A percentile compares a stretch with the other conserved stretches of the same genome.
Evolutionary conservation across 2,329 filamentous ascomycete genomes (phyloP).

Genomic region (Leptographium procerum): DNA sequence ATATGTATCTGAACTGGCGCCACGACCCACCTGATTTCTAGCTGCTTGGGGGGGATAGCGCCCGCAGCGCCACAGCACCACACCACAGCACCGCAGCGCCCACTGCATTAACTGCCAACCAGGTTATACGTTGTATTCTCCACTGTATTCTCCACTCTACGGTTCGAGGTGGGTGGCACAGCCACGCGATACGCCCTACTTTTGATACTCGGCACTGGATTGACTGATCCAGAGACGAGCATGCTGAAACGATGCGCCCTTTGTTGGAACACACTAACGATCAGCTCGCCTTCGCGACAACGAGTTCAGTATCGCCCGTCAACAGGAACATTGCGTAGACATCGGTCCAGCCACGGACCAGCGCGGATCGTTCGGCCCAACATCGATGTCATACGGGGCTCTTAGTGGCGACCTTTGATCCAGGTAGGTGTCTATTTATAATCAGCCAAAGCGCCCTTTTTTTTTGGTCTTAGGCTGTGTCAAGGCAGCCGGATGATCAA

Average conservation of each 20-base stretch:
- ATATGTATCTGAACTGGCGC: too few relatives aligned
- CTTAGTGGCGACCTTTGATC: neutral
- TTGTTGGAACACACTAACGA: neutral
- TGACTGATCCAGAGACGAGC: neutral
- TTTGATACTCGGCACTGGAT: neutral
- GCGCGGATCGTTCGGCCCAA: neutral
- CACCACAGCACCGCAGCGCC: neutral
- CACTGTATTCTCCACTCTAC: neutral
- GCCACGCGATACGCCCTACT: neutral
- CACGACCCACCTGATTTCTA: neutral
- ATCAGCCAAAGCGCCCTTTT: neutral
- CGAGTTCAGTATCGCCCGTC: neutral
- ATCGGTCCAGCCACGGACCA: neutral
- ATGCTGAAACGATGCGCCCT: neutral
- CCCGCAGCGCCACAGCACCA: neutral
- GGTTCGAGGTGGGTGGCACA: neutral
- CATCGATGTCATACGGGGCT: neutral
- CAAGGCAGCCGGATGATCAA: neutral
- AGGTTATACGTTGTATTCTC: neutral
- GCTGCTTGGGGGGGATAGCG: too few relatives aligned
- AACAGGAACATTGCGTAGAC: neutral
- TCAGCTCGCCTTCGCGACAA: neutral
- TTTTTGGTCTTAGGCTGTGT: neutral
- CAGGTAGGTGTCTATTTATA: neutral
- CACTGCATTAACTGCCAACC: neutral